Evolutionary conservation across 306 rosid species (phyloP).

Genomic region (Pyrus bretschneideri): DNA sequence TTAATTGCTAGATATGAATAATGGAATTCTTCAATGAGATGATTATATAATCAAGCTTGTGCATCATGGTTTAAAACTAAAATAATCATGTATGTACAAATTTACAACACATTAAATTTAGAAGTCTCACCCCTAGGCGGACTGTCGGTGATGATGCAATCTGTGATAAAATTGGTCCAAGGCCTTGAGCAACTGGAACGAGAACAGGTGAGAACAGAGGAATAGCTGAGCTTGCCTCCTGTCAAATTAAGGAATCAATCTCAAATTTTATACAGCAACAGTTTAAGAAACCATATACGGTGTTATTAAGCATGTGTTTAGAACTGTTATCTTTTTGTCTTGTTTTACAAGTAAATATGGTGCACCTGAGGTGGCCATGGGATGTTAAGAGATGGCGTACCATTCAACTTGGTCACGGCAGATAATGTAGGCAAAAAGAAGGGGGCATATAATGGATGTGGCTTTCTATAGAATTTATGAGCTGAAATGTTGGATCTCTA

Average conservation of each 20-base stretch:
- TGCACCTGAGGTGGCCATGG: not conserved
- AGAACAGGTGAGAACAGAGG: slow-evolving; percentile 94
- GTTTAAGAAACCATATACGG: not conserved
- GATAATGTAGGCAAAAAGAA: not conserved
- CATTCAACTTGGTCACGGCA: not conserved
- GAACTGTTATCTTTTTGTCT: not conserved
- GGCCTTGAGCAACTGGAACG: slow-evolving; percentile 85
- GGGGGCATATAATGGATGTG: not conserved
- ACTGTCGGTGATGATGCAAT: slow-evolving; percentile 83
- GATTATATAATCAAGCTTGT: not conserved
- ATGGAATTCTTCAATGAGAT: not conserved
- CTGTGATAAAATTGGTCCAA: slow-evolving; percentile 91
- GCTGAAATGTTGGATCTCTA: not conserved
- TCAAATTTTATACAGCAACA: not conserved
- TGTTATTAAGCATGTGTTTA: not conserved
- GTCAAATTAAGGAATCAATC: slow-evolving; percentile 9
- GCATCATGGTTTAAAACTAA: not conserved
- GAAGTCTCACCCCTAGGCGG: slow-evolving; percentile 79
- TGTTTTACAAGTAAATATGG: not conserved
- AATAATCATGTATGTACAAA: not conserved
- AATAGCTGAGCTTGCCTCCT: slow-evolving; percentile 91
- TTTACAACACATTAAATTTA: slow-evolving; percentile 9
- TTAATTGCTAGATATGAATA: not conserved
- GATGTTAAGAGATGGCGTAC: not conserved
- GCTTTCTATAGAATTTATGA: not conserved